Conservation (phyloP, 2,329 filamentous ascomycete species). For the Aspergillus sclerotialis region DNA sequence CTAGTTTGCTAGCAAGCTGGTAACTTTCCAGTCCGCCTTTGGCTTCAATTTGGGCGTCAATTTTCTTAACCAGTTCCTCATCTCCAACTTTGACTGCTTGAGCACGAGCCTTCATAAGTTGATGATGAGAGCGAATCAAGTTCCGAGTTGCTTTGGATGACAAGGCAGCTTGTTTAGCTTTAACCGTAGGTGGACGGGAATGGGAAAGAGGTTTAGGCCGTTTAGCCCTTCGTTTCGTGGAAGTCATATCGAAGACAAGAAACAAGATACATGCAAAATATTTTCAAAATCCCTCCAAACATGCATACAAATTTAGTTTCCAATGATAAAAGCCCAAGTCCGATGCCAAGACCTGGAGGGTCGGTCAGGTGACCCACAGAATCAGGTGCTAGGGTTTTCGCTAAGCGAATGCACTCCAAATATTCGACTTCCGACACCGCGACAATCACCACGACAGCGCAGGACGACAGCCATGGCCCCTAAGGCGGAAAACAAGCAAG, state of each 20-base stretch:
- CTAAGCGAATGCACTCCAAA: conserved; percentile 34
- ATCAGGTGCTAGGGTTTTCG: conserved; percentile 29
- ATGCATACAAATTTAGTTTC: too few species aligned
- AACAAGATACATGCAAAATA: too few species aligned
- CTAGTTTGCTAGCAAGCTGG: conserved; percentile 56
- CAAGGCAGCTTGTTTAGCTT: conserved; percentile 32
- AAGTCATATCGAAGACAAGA: conserved; percentile 16
- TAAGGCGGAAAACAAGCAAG: conserved; percentile 41
- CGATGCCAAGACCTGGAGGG: conserved; percentile 6
- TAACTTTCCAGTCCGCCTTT: conserved; percentile 55
- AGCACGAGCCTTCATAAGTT: conserved; percentile 50
- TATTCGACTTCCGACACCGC: conserved; percentile 35
- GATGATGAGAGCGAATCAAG: conserved; percentile 55
- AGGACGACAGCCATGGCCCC: conserved; percentile 43
- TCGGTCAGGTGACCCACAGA: conserved; percentile 34
- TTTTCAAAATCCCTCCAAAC: too few species aligned
- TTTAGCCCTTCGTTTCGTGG: conserved; percentile 24
- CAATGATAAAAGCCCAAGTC: too few species aligned
- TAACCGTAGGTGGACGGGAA: conserved; percentile 39
- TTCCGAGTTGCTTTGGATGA: conserved; percentile 53
- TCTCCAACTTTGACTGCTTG: conserved; percentile 44
- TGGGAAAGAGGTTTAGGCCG: conserved; percentile 35
- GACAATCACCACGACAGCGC: conserved; percentile 38
- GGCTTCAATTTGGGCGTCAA: conserved; percentile 46
- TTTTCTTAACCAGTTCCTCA: conserved; percentile 30